These are phyloP conservation scores for Ampelocalamus luodianensis DNA, from an alignment of 176 grass and related monocot genomes.

Conservation along the genomic window DNA sequence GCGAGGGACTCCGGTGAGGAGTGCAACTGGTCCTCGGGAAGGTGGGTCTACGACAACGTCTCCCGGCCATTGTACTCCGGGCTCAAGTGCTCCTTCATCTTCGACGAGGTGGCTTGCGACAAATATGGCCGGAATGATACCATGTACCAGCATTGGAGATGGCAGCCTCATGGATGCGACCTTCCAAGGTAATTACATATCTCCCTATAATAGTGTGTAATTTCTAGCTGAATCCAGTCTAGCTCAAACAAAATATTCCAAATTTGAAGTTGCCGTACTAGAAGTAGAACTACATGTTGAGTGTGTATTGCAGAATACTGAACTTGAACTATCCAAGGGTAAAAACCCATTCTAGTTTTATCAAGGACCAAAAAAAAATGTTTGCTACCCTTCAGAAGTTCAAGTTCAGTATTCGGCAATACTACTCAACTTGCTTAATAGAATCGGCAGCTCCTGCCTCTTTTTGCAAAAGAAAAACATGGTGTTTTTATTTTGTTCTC, in stretches of 20 bases:
- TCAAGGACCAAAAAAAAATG: background rate
- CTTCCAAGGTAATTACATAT: constrained; percentile 65
- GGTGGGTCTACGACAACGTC: constrained; percentile 73
- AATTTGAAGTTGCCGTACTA: constrained; percentile 3
- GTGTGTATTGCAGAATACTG: background rate
- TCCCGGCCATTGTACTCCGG: constrained; percentile 68
- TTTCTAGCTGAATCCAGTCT: constrained; percentile 5
- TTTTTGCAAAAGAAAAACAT: background rate
- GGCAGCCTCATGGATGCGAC: constrained; percentile 82
- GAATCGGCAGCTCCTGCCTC: background rate
- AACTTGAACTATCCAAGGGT: background rate
- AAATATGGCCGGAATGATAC: constrained; percentile 75
- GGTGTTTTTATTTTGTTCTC: background rate
- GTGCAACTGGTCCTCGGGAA: constrained; percentile 61
- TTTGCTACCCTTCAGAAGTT: background rate
- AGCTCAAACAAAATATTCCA: background rate
- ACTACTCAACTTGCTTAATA: background rate
- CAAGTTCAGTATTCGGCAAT: background rate
- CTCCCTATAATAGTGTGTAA: background rate
- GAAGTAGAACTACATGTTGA: background rate
- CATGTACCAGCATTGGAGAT: constrained; percentile 93
- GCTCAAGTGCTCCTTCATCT: constrained; percentile 65
- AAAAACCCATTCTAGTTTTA: background rate
- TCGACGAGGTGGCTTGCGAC: constrained; percentile 76
- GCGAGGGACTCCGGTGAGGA: constrained; percentile 10